Evolutionary conservation across 148 eudicot genomes (phyloP), one percentile per base, ranked within the genome.

Genomic region (Amaranthus cruentus): DNA sequence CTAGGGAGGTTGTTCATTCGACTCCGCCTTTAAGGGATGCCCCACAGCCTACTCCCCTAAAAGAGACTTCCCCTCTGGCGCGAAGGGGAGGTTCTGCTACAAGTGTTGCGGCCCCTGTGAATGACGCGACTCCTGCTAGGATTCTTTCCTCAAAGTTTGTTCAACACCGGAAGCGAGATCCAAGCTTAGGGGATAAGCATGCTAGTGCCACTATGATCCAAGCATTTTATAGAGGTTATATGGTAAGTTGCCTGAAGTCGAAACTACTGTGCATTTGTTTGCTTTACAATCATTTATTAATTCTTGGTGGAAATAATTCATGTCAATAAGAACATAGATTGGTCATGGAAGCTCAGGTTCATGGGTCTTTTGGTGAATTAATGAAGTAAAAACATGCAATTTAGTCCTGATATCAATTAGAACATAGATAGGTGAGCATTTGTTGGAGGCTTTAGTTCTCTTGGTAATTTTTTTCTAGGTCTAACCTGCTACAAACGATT

Each of bases 171-270:
- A 86, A 92, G 84, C 90, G 89, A 5, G 92, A 90, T 75, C 90
- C 91, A 38, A 87, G 86, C 9, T 77, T 86, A 50, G 79, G 77
- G 75, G 76, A 86, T 61, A 94, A 81, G 43, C 87, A 90, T 69
- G 69, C 77, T 68, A 88, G 88, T 28, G 99, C 99, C 49, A 86
- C 83, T 70, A 92, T 82, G 88, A 92, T 96, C 78, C 97, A 92
- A 72, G 79, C 99, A 9, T 90, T 89, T 43, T 92, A 80, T 77
- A 85, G 96, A 87, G 99, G 96, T 38, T 86, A 86, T 80, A 68
- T 69, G 88, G 97, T 96, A 81, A 83, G 83, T 58, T 71, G 48
- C 65, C 43, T 43, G 48, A 43, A 14, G 48, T 65, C 43, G 18
- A 44, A 43, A 14, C 73, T 14, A 60, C 9, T 60, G 28, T 21